Evolutionary conservation across 306 rosid species (phyloP).

Genomic region (Prunus dulcis): DNA sequence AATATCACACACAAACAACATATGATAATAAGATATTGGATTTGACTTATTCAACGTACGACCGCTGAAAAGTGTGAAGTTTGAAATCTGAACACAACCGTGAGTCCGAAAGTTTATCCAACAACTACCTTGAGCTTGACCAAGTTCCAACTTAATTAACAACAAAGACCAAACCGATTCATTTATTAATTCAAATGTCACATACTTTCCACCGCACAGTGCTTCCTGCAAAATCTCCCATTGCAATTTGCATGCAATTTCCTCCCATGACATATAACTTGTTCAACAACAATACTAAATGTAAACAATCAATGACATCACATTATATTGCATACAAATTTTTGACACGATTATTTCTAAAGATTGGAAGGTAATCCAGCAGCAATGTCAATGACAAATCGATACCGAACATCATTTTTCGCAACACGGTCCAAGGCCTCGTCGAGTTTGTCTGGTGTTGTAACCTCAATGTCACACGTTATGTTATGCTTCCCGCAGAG

Average conservation of each 20-base stretch:
- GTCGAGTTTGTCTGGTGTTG: constrained; percentile 40
- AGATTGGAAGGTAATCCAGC: not conserved
- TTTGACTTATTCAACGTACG: too few relatives aligned
- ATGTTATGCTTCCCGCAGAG: constrained; percentile 60
- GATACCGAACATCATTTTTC: constrained; percentile 58
- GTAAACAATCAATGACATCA: too few relatives aligned
- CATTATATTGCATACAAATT: too few relatives aligned
- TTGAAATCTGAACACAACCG: not conserved
- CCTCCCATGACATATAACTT: too few relatives aligned
- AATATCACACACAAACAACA: too few relatives aligned
- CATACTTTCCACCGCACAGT: too few relatives aligned
- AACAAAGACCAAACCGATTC: not conserved
- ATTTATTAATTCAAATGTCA: not conserved
- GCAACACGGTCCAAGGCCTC: constrained; percentile 50
- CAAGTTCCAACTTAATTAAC: not conserved
- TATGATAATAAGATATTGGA: too few relatives aligned
- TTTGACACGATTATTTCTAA: not conserved
- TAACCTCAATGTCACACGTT: constrained; percentile 56
- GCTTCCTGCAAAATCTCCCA: too few relatives aligned
- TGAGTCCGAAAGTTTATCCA: not conserved
- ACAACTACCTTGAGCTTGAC: not conserved
- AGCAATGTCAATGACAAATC: constrained; percentile 68
- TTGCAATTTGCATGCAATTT: too few relatives aligned
- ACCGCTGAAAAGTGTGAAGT: too few relatives aligned
- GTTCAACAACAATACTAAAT: too few relatives aligned